Percentiles rank a stretch among this genome's conserved stretches.
phyloP scores from a whole-genome alignment of 1,139 yeast species.

The Pneumocystis oryctolagi region DNA sequence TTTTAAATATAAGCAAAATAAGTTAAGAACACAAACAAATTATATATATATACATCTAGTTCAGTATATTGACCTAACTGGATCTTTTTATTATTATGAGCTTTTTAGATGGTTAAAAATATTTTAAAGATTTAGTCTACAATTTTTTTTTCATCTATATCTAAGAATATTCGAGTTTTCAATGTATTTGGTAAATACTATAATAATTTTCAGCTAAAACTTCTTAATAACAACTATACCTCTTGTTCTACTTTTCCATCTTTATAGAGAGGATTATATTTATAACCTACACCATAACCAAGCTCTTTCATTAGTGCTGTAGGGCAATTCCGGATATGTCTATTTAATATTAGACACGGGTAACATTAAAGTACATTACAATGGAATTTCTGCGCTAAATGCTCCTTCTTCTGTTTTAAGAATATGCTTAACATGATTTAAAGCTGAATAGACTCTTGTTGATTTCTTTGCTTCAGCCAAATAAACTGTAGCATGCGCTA shows the following conservation, averaged over 20 bases:
- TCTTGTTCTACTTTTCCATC: conserved; percentile 62
- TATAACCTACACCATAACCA: conserved; percentile 73
- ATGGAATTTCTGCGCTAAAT: conserved; percentile 50
- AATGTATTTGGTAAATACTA: background rate
- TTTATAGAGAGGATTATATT: conserved; percentile 67
- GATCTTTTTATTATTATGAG: background rate
- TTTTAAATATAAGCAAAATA: too few relatives aligned
- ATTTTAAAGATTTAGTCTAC: background rate
- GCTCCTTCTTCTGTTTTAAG: conserved; percentile 43
- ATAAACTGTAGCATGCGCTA: conserved; percentile 80
- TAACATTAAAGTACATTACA: conserved; percentile 18
- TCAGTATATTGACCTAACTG: too few relatives aligned
- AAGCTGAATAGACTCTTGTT: conserved; percentile 68
- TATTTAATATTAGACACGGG: background rate
- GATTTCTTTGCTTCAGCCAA: conserved; percentile 77
- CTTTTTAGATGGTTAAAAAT: background rate
- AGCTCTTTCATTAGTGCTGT: conserved; percentile 75
- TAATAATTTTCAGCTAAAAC: background rate
- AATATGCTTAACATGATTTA: conserved; percentile 47
- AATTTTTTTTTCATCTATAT: background rate
- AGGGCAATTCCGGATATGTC: conserved; percentile 84
- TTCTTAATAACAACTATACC: background rate
- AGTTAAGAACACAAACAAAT: too few relatives aligned
- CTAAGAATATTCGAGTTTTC: background rate
- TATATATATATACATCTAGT: too few relatives aligned